Evolutionary conservation across 2,329 filamentous ascomycete genomes (phyloP).

Genomic region (Neofusicoccum parvum): DNA sequence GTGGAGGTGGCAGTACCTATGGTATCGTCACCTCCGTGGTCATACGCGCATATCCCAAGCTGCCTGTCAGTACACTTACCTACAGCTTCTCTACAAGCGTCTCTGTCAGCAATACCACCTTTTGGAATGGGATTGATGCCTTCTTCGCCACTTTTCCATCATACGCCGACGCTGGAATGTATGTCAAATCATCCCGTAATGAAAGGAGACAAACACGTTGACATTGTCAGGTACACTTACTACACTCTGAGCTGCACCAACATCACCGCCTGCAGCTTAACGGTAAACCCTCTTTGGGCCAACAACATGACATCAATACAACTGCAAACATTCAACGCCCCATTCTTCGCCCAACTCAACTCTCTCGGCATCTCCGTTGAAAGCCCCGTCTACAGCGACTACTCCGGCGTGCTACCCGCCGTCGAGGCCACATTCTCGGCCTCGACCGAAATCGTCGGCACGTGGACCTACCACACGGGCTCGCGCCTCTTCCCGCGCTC

Average conservation of each 20-base stretch:
- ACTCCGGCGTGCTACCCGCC: conserved; percentile 23
- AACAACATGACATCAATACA: conserved; percentile 33
- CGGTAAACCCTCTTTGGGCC: not conserved
- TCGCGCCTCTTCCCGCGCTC: conserved; percentile 51
- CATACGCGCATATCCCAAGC: conserved; percentile 36
- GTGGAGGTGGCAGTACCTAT: conserved; percentile 37
- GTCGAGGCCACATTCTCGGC: conserved; percentile 30
- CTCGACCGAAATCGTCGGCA: conserved; percentile 34
- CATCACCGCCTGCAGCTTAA: not conserved
- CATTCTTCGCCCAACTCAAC: conserved; percentile 33
- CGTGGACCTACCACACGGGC: conserved; percentile 39
- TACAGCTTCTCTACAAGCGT: not conserved
- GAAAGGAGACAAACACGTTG: too few species aligned
- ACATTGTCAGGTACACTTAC: not conserved
- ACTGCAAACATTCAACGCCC: conserved; percentile 36
- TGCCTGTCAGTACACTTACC: conserved; percentile 24
- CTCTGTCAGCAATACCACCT: not conserved
- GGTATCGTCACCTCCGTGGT: conserved; percentile 38
- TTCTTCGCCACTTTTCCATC: not conserved
- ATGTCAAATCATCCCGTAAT: too few species aligned
- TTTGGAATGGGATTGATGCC: not conserved
- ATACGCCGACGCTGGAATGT: not conserved
- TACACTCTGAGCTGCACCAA: not conserved
- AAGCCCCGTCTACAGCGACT: conserved; percentile 41
- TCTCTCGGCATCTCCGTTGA: conserved; percentile 33